Evolutionary conservation across 2,329 filamentous ascomycete genomes (phyloP).

Genomic region (Raffaelea ambrosiae): DNA sequence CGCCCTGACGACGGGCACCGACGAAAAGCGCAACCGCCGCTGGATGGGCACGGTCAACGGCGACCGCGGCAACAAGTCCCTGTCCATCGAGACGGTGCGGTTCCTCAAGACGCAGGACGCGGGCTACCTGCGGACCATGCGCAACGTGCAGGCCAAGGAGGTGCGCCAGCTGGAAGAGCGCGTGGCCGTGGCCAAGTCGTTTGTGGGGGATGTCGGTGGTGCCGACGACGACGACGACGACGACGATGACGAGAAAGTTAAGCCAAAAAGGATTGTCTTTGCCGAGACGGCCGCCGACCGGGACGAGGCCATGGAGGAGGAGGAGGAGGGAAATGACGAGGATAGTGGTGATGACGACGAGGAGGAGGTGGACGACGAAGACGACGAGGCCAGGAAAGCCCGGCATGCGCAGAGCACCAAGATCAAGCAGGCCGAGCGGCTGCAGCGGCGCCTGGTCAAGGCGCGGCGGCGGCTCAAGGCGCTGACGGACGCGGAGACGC

Average conservation of each 20-base stretch:
- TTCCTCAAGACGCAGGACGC: constrained; percentile 63
- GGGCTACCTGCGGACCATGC: constrained; percentile 55
- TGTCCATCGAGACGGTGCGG: constrained; percentile 50
- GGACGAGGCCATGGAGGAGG: constrained; percentile 23
- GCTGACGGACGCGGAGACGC: constrained; percentile 46
- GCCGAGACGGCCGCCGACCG: constrained; percentile 30
- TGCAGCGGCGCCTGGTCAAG: constrained; percentile 38
- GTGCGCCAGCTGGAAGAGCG: constrained; percentile 46
- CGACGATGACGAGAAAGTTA: constrained; percentile 20
- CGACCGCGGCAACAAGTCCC: constrained; percentile 46
- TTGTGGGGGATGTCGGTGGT: constrained; percentile 16
- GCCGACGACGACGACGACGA: constrained; percentile 18
- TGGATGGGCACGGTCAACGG: constrained; percentile 49
- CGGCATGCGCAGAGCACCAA: constrained; percentile 21
- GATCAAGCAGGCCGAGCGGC: constrained; percentile 32
- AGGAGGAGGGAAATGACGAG: constrained; percentile 18
- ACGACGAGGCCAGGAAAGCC: constrained; percentile 10
- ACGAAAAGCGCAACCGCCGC: constrained; percentile 30
- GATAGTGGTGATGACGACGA: constrained; percentile 24
- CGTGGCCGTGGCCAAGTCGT: constrained; percentile 33
- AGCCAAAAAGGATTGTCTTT: constrained; percentile 44
- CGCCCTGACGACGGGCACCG: constrained; percentile 25
- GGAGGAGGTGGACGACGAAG: constrained; percentile 19
- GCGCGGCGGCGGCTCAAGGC: constrained; percentile 46
- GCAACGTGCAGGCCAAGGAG: constrained; percentile 51